Evolutionary conservation across 129 eudicot genomes (phyloP).

Genomic region (Artemisia argyi): DNA sequence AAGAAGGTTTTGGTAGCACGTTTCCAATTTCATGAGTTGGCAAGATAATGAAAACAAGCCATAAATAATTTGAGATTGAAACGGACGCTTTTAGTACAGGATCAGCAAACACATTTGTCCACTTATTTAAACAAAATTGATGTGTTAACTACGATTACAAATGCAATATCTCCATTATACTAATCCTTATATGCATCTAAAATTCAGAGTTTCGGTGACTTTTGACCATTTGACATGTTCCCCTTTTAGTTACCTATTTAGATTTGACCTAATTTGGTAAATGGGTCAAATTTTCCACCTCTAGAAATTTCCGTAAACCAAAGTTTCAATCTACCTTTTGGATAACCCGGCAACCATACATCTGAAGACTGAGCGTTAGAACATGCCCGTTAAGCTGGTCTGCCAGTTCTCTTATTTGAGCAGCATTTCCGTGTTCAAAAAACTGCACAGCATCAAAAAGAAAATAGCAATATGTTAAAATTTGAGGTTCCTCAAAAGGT

Average conservation of each 20-base stretch:
- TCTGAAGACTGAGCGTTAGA: conserved; percentile 89
- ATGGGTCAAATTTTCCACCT: background rate
- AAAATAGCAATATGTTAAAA: background rate
- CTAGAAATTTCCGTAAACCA: background rate
- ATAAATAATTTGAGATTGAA: too few species aligned
- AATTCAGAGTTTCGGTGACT: background rate
- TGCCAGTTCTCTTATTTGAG: conserved; percentile 86
- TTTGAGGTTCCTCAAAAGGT: background rate
- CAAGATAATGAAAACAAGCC: too few species aligned
- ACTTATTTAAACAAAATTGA: too few species aligned
- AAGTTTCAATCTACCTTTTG: conserved; percentile 68
- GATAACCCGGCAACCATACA: conserved; percentile 97
- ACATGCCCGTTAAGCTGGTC: conserved; percentile 86
- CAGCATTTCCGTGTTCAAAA: conserved; percentile 80
- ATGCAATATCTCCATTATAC: too few species aligned
- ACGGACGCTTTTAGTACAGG: too few species aligned
- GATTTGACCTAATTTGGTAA: background rate
- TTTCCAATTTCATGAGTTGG: too few species aligned
- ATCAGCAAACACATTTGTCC: too few species aligned
- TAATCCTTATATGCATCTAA: background rate
- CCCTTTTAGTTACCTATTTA: background rate
- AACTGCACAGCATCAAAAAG: conserved; percentile 42
- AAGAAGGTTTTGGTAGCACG: background rate
- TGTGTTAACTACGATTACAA: too few species aligned
- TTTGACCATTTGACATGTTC: background rate